These are phyloP conservation scores for Discostella stelligera DNA, from an alignment of 352 stramenopile species.

Conservation along the genomic window DNA sequence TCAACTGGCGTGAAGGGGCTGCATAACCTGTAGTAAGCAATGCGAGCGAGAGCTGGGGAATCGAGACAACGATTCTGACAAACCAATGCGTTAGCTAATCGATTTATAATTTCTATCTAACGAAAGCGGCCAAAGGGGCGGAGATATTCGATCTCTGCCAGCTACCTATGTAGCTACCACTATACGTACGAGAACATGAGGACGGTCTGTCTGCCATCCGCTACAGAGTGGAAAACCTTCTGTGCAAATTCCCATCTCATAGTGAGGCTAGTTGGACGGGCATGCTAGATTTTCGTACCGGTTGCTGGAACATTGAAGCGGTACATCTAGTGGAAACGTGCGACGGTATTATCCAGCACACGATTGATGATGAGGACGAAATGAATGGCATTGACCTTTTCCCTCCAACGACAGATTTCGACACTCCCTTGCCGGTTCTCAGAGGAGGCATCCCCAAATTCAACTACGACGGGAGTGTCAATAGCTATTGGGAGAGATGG, in stretches of 20 bases:
- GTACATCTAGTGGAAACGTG: constrained; percentile 78
- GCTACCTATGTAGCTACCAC: no score
- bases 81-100: no score
- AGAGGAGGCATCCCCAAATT: constrained; percentile 25
- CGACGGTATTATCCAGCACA: constrained; percentile 17
- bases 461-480: constrained; percentile 22
- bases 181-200: no score
- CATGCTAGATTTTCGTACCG: constrained; percentile 87
- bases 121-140: no score
- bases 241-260: constrained; percentile 84
- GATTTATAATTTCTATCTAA: no score
- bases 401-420: constrained; percentile 28
- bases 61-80: no score
- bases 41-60: no score
- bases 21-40: no score
- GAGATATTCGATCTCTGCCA: no score
- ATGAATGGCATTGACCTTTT: constrained; percentile 15
- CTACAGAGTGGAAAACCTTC: constrained; percentile 65
- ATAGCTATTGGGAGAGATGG: constrained; percentile 63
- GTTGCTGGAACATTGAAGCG: constrained; percentile 85
- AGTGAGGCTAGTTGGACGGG: constrained; percentile 94
- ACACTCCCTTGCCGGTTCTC: background rate
- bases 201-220: no score
- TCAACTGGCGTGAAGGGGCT: no score
- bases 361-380: background rate